Conservation (phyloP, 2,329 filamentous ascomycete species). For the Fusarium aywerte region DNA sequence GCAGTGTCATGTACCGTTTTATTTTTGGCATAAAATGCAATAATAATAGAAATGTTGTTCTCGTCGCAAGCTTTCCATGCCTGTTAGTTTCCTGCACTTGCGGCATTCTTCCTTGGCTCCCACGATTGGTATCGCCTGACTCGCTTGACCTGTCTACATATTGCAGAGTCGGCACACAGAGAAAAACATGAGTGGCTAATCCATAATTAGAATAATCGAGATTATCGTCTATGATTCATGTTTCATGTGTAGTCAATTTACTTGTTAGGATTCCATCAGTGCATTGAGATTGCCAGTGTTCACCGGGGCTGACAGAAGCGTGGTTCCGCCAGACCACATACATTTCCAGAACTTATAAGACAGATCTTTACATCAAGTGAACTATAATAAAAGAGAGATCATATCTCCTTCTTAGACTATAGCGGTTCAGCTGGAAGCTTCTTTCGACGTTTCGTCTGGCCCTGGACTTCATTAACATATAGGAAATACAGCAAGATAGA, state of each 20-base stretch:
- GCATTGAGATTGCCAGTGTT: neutral
- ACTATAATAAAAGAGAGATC: neutral
- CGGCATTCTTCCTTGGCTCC: neutral
- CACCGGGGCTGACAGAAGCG: too few relatives aligned
- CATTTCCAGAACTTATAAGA: neutral
- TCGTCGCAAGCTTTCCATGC: too few relatives aligned
- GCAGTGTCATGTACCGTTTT: too few relatives aligned
- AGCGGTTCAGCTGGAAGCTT: neutral
- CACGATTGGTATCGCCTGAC: neutral
- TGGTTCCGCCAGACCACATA: neutral
- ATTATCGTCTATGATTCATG: accelerated
- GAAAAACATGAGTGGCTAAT: neutral
- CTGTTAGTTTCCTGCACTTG: neutral
- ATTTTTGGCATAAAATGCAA: neutral
- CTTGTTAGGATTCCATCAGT: too few relatives aligned
- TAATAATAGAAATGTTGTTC: too few relatives aligned
- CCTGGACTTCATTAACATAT: neutral
- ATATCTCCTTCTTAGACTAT: neutral
- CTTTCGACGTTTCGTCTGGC: neutral
- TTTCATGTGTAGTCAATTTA: too few relatives aligned
- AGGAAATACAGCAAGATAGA: too few relatives aligned
- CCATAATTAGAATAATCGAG: too few relatives aligned
- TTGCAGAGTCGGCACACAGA: neutral
- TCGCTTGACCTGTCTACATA: neutral
- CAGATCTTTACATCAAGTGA: neutral